A percentile compares a stretch with the other conserved stretches of the same genome.
These are phyloP conservation scores for Liriodendron chinense DNA, from an alignment of 164 flowering plant species.

Conservation along the genomic window DNA sequence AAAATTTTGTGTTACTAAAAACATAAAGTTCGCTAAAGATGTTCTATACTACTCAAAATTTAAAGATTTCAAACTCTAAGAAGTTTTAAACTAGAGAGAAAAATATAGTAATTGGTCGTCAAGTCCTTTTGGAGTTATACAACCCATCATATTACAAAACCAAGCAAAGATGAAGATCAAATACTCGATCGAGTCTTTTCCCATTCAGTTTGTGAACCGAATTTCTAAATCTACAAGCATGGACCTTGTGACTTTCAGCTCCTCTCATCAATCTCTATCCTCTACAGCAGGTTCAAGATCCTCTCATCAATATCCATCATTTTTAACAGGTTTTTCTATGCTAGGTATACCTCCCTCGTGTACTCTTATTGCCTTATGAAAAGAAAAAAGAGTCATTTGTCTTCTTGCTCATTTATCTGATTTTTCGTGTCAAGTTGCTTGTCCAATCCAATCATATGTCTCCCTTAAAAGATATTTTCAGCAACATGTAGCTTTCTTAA, in stretches of 20 bases:
- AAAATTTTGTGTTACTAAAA: not conserved
- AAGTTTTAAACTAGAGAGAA: no score
- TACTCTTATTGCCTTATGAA: no score
- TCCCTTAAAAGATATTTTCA: not conserved
- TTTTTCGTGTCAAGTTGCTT: not conserved
- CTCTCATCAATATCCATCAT: no score
- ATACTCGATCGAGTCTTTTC: not conserved
- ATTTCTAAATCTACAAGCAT: no score
- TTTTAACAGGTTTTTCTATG: no score
- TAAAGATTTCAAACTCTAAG: not conserved
- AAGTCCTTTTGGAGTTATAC: not conserved
- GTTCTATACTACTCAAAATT: not conserved
- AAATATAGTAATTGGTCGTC: no score
- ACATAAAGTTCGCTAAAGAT: not conserved
- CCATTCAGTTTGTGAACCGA: not conserved
- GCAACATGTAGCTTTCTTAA: not conserved
- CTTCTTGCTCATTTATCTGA: not conserved
- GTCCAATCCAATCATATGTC: not conserved
- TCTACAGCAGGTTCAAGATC: no score
- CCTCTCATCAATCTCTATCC: no score
- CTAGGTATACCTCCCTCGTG: no score
- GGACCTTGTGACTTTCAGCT: no score
- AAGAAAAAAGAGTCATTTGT: no score
- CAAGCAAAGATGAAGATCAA: not conserved
- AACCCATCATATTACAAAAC: not conserved